These are phyloP conservation scores for Acacia confusa DNA, from an alignment of 306 rosid species.

Conservation along the genomic window DNA sequence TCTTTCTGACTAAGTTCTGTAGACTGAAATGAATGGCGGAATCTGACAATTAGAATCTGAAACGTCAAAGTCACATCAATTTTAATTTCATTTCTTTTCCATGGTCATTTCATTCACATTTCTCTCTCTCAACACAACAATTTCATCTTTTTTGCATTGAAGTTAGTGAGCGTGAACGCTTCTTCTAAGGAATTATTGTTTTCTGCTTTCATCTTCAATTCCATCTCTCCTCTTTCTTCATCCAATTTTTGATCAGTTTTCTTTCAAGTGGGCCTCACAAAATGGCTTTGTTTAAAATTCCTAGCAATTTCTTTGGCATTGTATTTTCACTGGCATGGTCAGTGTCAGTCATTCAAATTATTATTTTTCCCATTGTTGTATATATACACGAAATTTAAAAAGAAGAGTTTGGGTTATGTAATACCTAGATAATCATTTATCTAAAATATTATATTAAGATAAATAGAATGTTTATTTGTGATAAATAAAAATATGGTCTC, in stretches of 20 bases:
- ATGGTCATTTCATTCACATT: constrained; percentile 37
- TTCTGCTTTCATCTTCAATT: neutral
- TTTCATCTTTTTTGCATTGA: neutral
- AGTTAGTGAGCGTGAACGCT: neutral
- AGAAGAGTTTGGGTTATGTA: too few species aligned
- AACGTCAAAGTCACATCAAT: constrained; percentile 79
- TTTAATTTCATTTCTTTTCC: constrained; percentile 42
- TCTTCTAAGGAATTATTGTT: neutral
- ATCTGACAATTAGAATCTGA: constrained; percentile 93
- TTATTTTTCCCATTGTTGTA: too few species aligned
- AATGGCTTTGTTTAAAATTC: neutral
- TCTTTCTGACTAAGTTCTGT: neutral
- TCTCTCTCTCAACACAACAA: neutral
- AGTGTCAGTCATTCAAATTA: too few species aligned
- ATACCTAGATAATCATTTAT: too few species aligned
- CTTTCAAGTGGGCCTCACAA: neutral
- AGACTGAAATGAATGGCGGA: neutral
- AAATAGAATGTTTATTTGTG: too few species aligned
- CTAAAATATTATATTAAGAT: too few species aligned
- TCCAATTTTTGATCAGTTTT: neutral
- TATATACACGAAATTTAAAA: too few species aligned
- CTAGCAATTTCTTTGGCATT: neutral
- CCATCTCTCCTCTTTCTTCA: neutral
- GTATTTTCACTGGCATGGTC: too few species aligned
- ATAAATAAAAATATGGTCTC: too few species aligned